phyloP scores from a whole-genome alignment of 768 basidiomycete genomes.

The Panaeolus papilionaceus region DNA sequence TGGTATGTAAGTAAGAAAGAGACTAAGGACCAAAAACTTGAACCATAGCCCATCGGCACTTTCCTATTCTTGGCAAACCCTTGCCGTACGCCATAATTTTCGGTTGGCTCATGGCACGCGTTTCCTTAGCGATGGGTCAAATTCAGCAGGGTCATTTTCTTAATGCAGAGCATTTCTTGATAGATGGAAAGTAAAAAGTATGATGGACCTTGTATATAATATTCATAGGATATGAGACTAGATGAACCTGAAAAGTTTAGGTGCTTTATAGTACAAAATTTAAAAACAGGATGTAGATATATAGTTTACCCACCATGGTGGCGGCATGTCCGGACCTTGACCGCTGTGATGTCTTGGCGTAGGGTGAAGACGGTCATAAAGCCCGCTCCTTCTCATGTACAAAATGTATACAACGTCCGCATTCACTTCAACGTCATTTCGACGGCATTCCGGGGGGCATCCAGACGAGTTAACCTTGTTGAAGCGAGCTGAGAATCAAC shows the following conservation, averaged over 20 bases:
- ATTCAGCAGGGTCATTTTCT: not conserved
- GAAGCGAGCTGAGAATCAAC: not conserved
- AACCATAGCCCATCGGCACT: slow-evolving; percentile 4
- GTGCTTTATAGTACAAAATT: not conserved
- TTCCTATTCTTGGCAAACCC: slow-evolving; percentile 5
- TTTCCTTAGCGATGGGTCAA: not conserved
- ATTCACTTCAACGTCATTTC: not conserved
- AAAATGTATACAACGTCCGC: not conserved
- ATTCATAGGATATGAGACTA: too few relatives aligned
- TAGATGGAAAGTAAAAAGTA: not conserved
- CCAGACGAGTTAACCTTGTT: not conserved
- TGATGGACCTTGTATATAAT: too few relatives aligned
- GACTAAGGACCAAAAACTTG: slow-evolving; percentile 1
- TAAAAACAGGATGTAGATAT: not conserved
- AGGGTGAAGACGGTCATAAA: not conserved
- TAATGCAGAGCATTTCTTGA: not conserved
- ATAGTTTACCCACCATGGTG: not conserved
- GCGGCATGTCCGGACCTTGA: not conserved
- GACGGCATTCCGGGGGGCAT: not conserved
- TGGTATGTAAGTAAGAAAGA: slow-evolving; percentile 9
- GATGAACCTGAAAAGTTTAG: too few relatives aligned
- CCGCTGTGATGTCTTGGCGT: not conserved
- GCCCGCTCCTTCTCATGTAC: not conserved
- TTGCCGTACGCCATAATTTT: slow-evolving; percentile 1
- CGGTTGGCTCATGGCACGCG: not conserved